Percentiles rank a stretch among this genome's conserved stretches.
Conservation (phyloP, 768 basidiomycete genomes). For the Russula emetica region DNA sequence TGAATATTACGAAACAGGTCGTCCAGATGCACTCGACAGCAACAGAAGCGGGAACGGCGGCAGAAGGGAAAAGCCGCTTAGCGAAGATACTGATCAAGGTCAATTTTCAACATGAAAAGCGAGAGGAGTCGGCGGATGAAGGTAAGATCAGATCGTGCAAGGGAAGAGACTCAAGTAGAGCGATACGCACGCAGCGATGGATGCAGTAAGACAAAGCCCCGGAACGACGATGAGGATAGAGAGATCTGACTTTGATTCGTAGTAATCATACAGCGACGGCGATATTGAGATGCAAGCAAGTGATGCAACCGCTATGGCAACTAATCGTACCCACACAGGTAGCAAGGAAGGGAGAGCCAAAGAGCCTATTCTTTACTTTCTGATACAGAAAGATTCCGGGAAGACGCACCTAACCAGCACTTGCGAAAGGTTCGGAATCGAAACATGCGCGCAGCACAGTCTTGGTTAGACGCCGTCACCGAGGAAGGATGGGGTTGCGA, state of each 20-base stretch:
- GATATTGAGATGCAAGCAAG: slow-evolving; percentile 18
- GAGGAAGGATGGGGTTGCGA: neutral
- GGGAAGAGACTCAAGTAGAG: neutral
- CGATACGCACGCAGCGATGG: slow-evolving; percentile 1
- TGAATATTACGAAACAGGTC: slow-evolving; percentile 24
- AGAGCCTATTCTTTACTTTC: neutral
- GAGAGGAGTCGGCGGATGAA: neutral
- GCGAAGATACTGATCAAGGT: slow-evolving; percentile 11
- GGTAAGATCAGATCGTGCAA: slow-evolving; percentile 1
- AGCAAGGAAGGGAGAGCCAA: neutral
- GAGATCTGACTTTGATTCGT: slow-evolving; percentile 24
- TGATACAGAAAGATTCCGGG: neutral
- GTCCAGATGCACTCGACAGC: slow-evolving; percentile 28
- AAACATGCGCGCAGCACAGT: slow-evolving; percentile 7
- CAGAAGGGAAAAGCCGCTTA: slow-evolving; percentile 19
- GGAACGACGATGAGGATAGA: slow-evolving; percentile 23
- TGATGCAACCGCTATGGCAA: slow-evolving; percentile 11
- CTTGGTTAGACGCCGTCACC: neutral
- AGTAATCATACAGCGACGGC: slow-evolving; percentile 11
- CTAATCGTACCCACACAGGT: neutral
- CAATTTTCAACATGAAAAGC: neutral
- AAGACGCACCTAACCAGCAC: slow-evolving; percentile 24
- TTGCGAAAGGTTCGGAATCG: slow-evolving; percentile 28
- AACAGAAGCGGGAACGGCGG: slow-evolving; percentile 17
- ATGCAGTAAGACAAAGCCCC: slow-evolving; percentile 15